Base-by-base conservation (phyloP, 345 rosid species). In the Clausena lansium region DNA sequence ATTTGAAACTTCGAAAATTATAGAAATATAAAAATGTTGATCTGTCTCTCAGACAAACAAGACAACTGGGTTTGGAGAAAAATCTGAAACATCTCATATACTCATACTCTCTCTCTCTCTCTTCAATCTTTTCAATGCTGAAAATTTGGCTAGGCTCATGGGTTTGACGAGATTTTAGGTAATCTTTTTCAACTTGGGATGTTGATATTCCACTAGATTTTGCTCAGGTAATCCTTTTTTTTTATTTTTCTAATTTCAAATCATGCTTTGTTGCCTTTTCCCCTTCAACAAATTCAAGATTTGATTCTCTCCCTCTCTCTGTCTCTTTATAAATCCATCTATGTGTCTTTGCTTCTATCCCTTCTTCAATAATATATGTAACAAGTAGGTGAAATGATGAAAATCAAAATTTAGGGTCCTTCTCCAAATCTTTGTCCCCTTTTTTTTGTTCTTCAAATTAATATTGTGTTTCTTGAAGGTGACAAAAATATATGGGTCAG, bases 111-210 rank as follows among this genome's bases (percentile, higher is more conserved):
- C 77, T 74, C 67, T 47, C 67, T 68, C 73, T 67, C 75, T 78
- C 67, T 71, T 57, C 73, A 58, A 71, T 64, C 45, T 75, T 64
- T 65, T 41, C 5, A 58, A 20, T 47, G 66, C 81, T 71, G 35
- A 79, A 82, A 86, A 58, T 30, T 66, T 83, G 84, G 78, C 88
- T 81, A 63, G 17, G 66, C 75, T 80, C 41, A 9, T 63, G 87
- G 84, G 66, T 83, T 82, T 81, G 83, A 59, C 78, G 83, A 87
- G 83, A 85, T 85, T 80, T 77, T 76, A 69, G 84, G 79, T 80
- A 41, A 81, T 59, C 77, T 55, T 81, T 84, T 79, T 71, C 32
- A 52, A 24, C 69, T 77, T 33, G 9, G 19, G 70, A 24, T 77
- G 73, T 77, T 77, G 30, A 55, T 71, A 33, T 25, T 81, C 67